Evolutionary conservation across 1,139 yeast species (phyloP), one percentile per base, ranked within the genome.

Genomic region (Casaregolazyma lundiana): DNA sequence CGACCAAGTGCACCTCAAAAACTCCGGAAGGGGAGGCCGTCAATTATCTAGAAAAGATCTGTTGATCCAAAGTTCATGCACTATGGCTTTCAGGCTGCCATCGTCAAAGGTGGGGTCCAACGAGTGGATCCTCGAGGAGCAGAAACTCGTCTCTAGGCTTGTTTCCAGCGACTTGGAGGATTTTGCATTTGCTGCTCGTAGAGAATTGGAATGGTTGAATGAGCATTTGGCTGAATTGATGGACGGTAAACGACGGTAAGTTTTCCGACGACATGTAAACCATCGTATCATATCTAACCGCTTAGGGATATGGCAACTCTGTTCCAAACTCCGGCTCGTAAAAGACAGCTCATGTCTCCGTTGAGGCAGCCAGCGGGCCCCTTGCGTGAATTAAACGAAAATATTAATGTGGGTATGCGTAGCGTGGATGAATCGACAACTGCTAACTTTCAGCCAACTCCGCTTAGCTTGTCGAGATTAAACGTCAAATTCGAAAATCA

Each of bases 121-220:
- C 11, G 70, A 67, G 50, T 75, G 79, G 79, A 62, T 71, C 49
- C 66, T 69, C 21, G 61, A 61, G 24, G 78, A 74, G 53, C 64
- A 69, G 41, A 57, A 57, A 37, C 57, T 60, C 2, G 62, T 64
- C 7, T 59, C 62, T 36, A 62, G 60, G 22, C 55, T 61, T 29
- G 63, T 67, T 47, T 56, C 53, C 9, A 59, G 57, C 35, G 68
- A 66, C 37, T 56, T 63, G 3, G 73, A 69, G 48, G 71, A 68
- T 47, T 65, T 70, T 48, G 68, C 69, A 2, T 67, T 59, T 39
- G 63, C 69, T 1, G 68, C 70, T 4, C 60, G 69, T 9, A 50
- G 68, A 16, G 74, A 69, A 44, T 48, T 70, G 38, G 64, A 67
- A 26, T 69, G 73, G 73, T 52, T 70, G 18, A 65, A 69, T 41